Base-by-base conservation (phyloP, 148 eudicot genomes). In the Nepenthes gracilis region DNA sequence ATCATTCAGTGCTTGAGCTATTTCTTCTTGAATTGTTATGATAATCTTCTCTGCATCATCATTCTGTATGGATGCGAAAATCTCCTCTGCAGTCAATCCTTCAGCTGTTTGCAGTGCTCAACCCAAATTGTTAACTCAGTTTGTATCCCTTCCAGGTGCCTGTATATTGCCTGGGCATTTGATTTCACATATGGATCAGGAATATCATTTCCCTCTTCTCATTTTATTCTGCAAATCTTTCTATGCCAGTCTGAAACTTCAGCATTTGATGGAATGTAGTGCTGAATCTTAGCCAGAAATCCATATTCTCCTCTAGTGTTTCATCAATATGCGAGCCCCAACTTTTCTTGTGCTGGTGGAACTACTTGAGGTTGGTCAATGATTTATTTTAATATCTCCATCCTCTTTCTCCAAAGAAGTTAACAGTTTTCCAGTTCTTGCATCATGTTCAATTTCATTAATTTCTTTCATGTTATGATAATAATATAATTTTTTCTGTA, bases 281-380 rank as follows among this genome's bases (percentile, higher is more conserved):
- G 65, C 99, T 86, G 65, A 93, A 86, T 61, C 95, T 81, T 47
- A 90, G 63, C 97, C 95, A 90, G 77, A 87, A 87, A 57, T 84
- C 92, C 67, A 93, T 67, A 60, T 89, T 88, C 66, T 84, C 87
- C 35, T 89, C 96, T 5, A 88, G 74, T 57, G 89, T 68, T 49
- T 84, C 81, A 72, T 88, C 92, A 7, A 89, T 88, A 36, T 75
- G 80, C 54, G 66, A 72, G 23, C 50, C 92, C 78, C 10, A 93
- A 79, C 66, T 81, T 86, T 60, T 82, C 89, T 65, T 93, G 96
- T 32, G 73, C 59, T 1, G 71, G 71, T 9, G 99, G 89, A 35
- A 81, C 38, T 12, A 67, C 54, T 49, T 62, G 66, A 47, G 63
- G 61, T 50, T 70, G 60, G 35, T 69, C 59, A 1, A 68, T 47